phyloP scores from a whole-genome alignment of 2,329 filamentous ascomycete species.

The Cryphonectria naterciae region DNA sequence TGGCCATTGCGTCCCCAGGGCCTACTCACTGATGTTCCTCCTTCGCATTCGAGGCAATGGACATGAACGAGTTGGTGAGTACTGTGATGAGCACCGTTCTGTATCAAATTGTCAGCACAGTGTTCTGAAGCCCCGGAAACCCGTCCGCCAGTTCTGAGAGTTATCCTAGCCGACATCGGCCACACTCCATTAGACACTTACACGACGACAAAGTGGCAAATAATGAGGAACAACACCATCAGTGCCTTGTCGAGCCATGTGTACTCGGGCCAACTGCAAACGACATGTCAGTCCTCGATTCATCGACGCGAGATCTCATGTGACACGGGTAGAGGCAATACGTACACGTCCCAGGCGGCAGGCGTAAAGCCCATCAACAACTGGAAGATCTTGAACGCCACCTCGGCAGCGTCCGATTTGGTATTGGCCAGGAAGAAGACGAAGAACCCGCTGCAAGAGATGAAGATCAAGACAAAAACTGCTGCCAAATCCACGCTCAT shows the following conservation, averaged over 20 bases:
- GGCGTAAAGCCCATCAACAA: conserved; percentile 96
- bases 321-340: conserved; percentile 25
- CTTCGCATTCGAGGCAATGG: conserved; percentile 88
- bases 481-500: conserved; percentile 91
- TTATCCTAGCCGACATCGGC: neutral
- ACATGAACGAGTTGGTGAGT: conserved; percentile 95
- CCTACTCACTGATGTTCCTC: conserved; percentile 75
- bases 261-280: conserved; percentile 68
- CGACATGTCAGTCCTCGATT: conserved; percentile 6
- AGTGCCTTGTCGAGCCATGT: conserved; percentile 78
- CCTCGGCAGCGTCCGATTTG: conserved; percentile 69
- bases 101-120: conserved; percentile 1
- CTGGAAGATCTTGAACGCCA: conserved; percentile 92
- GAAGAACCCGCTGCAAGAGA: conserved; percentile 92
- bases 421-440: conserved; percentile 86
- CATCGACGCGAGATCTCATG: neutral
- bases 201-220: conserved; percentile 93
- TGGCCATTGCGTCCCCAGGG: no score
- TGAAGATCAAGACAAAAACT: conserved; percentile 80
- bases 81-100: conserved; percentile 91
- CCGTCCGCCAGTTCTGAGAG: neutral
- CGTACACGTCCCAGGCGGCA: conserved; percentile 86
- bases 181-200: conserved; percentile 41
- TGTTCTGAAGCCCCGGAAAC: neutral
- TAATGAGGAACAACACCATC: conserved; percentile 83